Conservation (phyloP, 805 yeast species). For the Kazachstania taianensis region DNA sequence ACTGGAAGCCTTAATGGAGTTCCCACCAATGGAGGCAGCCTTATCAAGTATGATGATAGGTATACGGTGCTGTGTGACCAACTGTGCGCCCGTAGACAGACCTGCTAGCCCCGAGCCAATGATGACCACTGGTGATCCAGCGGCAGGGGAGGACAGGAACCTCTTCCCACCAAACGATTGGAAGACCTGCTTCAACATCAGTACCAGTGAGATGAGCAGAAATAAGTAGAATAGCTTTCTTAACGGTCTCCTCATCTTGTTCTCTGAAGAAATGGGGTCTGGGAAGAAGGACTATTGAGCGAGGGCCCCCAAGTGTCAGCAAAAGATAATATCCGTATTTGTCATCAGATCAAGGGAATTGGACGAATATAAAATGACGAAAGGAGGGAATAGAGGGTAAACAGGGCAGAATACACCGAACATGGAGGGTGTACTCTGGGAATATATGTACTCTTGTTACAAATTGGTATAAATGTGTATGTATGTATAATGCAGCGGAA, state of each 20-base stretch:
- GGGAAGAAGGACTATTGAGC: too few species aligned
- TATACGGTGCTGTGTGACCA: slow-evolving; percentile 29
- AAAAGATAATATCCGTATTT: too few species aligned
- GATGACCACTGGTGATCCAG: slow-evolving; percentile 39
- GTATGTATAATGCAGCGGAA: background rate
- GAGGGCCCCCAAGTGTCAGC: too few species aligned
- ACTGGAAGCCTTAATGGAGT: slow-evolving; percentile 51
- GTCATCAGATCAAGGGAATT: too few species aligned
- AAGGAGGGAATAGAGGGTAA: too few species aligned
- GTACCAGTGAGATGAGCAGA: background rate
- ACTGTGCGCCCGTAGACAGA: slow-evolving; percentile 34
- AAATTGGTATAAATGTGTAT: background rate
- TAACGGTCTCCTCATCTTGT: slow-evolving; percentile 4
- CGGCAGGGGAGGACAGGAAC: background rate
- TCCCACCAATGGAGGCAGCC: slow-evolving; percentile 42
- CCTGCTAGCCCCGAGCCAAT: slow-evolving; percentile 54
- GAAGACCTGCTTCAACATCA: background rate
- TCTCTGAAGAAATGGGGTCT: too few species aligned
- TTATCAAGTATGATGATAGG: slow-evolving; percentile 43
- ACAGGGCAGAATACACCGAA: background rate
- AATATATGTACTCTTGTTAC: background rate
- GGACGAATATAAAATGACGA: too few species aligned
- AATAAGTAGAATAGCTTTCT: background rate
- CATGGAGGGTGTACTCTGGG: background rate
- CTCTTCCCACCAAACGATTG: background rate